Evolutionary conservation across 768 basidiomycete species (phyloP).

Genomic region (Gymnopilus dilepis): DNA sequence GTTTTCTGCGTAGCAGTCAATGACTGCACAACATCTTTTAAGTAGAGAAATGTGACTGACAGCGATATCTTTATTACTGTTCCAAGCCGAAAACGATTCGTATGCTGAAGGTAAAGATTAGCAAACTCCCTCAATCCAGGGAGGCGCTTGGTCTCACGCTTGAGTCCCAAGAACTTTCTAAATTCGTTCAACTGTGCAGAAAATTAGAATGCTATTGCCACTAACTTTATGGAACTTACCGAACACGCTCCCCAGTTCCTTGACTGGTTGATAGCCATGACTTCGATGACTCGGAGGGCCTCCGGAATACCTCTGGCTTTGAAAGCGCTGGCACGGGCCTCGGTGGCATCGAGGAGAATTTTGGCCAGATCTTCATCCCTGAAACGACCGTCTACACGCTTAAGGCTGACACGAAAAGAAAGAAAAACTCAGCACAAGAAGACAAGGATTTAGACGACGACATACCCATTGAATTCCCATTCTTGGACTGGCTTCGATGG

Average conservation of each 20-base stretch:
- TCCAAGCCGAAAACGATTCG: conserved; percentile 72
- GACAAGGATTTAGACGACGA: too few species aligned
- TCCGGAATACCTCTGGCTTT: conserved; percentile 73
- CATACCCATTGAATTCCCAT: conserved; percentile 65
- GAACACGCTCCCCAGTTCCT: conserved; percentile 77
- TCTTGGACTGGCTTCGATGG: conserved; percentile 42
- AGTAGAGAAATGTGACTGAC: conserved; percentile 37
- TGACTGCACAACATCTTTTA: neutral
- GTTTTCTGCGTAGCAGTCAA: conserved; percentile 47
- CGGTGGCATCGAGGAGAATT: conserved; percentile 67
- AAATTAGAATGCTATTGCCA: neutral
- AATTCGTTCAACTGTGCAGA: conserved; percentile 70
- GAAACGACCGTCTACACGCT: conserved; percentile 63
- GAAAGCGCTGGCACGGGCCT: conserved; percentile 63
- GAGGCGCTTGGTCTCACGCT: conserved; percentile 47
- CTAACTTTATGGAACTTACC: conserved; percentile 40
- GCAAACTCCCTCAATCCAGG: neutral
- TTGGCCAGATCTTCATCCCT: conserved; percentile 65
- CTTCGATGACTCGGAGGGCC: conserved; percentile 67
- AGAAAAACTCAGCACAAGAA: too few species aligned
- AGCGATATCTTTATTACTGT: conserved; percentile 59
- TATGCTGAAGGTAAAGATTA: conserved; percentile 53
- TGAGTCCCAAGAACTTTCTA: conserved; percentile 71
- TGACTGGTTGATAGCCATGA: conserved; percentile 70
- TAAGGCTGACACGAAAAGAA: conserved; percentile 41